Evolutionary conservation across 805 yeast genomes (phyloP).

Genomic region (Kodamaea hsintzibuensis): DNA sequence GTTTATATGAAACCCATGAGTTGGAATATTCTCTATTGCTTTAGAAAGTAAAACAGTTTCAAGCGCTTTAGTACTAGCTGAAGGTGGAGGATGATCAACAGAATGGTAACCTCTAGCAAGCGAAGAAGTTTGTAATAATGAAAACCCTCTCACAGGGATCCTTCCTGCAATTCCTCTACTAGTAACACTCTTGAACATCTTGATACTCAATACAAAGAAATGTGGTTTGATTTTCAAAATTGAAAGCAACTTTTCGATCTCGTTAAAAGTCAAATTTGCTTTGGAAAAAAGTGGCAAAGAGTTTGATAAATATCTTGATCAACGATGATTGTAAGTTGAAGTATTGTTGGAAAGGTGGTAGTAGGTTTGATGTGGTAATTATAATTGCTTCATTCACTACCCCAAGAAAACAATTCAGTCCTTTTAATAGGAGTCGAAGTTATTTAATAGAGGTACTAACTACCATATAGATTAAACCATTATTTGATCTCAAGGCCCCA

Average conservation of each 20-base stretch:
- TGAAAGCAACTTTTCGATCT: conserved; percentile 1
- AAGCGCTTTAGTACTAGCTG: conserved; percentile 30
- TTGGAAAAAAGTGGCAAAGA: conserved; percentile 3
- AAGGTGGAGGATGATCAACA: conserved; percentile 35
- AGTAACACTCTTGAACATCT: neutral
- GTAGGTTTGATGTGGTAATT: neutral
- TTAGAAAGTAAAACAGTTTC: conserved; percentile 44
- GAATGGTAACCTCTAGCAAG: conserved; percentile 32
- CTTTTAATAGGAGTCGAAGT: no score
- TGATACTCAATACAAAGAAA: neutral
- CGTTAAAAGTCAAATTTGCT: neutral
- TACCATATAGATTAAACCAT: conserved; percentile 47
- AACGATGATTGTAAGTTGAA: conserved; percentile 13
- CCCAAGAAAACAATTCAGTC: no score
- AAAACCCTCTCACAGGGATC: neutral
- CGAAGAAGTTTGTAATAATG: neutral
- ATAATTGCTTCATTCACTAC: no score
- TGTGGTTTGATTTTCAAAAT: neutral
- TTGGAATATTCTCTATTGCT: conserved; percentile 47
- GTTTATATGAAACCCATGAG: conserved; percentile 48
- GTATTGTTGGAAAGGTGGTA: neutral
- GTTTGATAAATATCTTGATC: neutral
- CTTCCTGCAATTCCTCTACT: neutral
- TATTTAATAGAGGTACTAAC: conserved; percentile 1
- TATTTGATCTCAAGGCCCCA: conserved; percentile 44